These are phyloP conservation scores for Stachybotrys chartarum DNA, from an alignment of 2,329 filamentous ascomycete genomes.

Conservation along the genomic window DNA sequence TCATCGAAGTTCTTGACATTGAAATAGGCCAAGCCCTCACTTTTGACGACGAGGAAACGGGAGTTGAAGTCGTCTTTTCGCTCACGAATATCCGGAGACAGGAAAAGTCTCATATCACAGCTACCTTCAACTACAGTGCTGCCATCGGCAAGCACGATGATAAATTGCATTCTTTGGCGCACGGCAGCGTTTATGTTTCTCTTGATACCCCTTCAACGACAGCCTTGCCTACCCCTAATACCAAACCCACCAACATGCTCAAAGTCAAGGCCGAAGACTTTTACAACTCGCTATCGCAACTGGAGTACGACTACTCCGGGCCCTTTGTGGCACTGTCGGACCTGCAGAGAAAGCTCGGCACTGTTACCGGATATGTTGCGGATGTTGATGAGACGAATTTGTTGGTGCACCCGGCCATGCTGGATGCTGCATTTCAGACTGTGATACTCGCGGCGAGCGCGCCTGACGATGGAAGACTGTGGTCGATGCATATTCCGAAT, in stretches of 20 bases:
- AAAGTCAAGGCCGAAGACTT: neutral
- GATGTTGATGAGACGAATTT: neutral
- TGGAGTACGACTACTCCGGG: neutral
- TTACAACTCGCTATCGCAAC: neutral
- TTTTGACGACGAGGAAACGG: neutral
- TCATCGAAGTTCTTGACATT: neutral
- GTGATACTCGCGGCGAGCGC: neutral
- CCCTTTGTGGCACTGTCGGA: neutral
- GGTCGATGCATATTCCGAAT: neutral
- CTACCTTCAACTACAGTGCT: neutral
- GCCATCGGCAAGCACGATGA: neutral
- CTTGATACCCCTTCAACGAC: neutral
- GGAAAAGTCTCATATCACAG: neutral
- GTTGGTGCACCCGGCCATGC: neutral
- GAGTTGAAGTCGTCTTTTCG: neutral
- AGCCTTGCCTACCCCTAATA: neutral
- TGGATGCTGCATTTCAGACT: neutral
- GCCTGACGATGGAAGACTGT: neutral
- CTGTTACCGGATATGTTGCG: neutral
- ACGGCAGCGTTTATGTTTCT: neutral
- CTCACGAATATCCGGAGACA: neutral
- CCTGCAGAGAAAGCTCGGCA: neutral
- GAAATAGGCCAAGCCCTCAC: neutral
- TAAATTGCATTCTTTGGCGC: neutral
- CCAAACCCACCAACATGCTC: neutral